Evolutionary conservation across 2,329 filamentous ascomycete species (phyloP).

Genomic region (Colletotrichum spinosum): DNA sequence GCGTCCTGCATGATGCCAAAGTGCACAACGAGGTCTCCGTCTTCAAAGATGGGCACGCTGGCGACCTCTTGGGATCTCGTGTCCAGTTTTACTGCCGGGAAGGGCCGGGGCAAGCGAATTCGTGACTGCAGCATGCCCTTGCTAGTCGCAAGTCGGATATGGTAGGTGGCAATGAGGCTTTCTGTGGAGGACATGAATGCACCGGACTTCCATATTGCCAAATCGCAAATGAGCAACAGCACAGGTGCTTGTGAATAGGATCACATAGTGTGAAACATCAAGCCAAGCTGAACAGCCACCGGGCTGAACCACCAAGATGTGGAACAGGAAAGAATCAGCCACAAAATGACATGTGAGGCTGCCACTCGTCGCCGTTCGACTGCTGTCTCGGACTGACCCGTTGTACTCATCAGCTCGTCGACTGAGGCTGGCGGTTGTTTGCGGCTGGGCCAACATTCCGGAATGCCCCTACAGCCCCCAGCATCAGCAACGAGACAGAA

Average conservation of each 20-base stretch:
- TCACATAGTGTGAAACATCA: background rate
- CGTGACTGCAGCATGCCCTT: conserved; percentile 33
- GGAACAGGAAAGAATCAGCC: background rate
- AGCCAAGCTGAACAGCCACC: background rate
- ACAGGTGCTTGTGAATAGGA: conserved; percentile 16
- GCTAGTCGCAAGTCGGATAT: conserved; percentile 37
- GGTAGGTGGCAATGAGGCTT: conserved; percentile 8
- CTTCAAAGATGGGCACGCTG: conserved; percentile 39
- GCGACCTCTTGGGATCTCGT: conserved; percentile 38
- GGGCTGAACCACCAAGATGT: background rate
- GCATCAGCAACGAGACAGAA: background rate
- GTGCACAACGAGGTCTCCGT: conserved; percentile 42
- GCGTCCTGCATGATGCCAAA: conserved; percentile 39
- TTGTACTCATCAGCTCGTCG: too few relatives aligned
- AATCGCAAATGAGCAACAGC: conserved; percentile 10
- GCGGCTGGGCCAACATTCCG: too few relatives aligned
- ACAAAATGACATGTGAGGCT: too few relatives aligned
- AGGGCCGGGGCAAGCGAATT: conserved; percentile 34
- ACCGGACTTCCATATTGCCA: background rate
- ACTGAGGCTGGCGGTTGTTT: too few relatives aligned
- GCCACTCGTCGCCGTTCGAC: too few relatives aligned
- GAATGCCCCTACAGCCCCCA: background rate
- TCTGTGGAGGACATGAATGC: background rate
- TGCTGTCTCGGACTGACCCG: too few relatives aligned
- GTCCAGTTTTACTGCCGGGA: conserved; percentile 34